phyloP scores from a whole-genome alignment of 2,329 filamentous ascomycete species.

The Didymellaceae sp. region DNA sequence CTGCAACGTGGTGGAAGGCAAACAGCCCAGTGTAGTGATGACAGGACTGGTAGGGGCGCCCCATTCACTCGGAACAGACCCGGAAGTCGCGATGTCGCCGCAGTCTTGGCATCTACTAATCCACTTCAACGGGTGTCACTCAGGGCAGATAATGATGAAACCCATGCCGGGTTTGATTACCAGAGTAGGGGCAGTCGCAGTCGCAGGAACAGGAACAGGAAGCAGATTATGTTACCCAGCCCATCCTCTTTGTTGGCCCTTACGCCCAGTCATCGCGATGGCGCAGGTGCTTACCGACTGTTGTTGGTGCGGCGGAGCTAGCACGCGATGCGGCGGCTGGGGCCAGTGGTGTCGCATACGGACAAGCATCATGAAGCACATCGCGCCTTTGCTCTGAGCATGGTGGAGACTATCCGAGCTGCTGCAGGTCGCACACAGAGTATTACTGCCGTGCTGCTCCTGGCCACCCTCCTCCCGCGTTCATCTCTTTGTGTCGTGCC shows the following conservation, averaged over 20 bases:
- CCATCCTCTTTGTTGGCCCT: too few relatives aligned
- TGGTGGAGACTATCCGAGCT: conserved; percentile 1
- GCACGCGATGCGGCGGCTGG: conserved; percentile 9
- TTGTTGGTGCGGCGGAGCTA: conserved; percentile 7
- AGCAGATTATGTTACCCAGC: background rate
- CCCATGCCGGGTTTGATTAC: conserved; percentile 3
- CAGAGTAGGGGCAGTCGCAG: background rate
- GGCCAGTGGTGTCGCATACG: conserved; percentile 13
- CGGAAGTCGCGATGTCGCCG: conserved; percentile 17
- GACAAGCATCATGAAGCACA: conserved; percentile 17
- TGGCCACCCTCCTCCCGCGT: background rate
- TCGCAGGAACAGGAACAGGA: background rate
- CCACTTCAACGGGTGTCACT: background rate
- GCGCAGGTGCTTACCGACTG: background rate
- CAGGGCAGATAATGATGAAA: background rate
- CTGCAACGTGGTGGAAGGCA: background rate
- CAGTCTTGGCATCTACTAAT: conserved; percentile 9
- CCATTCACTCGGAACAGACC: conserved; percentile 3
- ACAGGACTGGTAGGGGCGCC: background rate
- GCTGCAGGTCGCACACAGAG: background rate
- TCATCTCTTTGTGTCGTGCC: background rate
- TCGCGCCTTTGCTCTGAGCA: conserved; percentile 5
- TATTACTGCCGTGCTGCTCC: background rate
- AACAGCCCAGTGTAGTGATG: background rate
- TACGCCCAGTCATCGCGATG: too few relatives aligned